Conservation (phyloP, 2,329 filamentous ascomycete genomes). For the Neodidymelliopsis sp. region DNA sequence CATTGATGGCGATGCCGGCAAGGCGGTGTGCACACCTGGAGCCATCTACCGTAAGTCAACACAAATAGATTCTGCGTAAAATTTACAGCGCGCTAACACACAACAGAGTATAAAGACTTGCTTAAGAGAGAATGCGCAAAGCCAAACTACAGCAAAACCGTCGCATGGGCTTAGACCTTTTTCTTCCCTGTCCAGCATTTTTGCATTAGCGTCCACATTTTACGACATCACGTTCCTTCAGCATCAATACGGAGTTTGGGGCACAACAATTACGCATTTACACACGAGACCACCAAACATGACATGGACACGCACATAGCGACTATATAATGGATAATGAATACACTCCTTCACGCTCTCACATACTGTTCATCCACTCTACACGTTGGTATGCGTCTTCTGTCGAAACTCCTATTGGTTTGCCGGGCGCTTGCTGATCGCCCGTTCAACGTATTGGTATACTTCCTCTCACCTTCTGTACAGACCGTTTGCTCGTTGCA, state of each 20-base stretch:
- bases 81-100: constrained; percentile 12
- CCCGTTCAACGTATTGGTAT: neutral
- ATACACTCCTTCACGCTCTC: constrained; percentile 18
- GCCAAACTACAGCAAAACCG: constrained; percentile 22
- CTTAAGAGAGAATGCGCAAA: constrained; percentile 20
- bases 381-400: too few species aligned
- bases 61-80: neutral
- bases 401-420: too few species aligned
- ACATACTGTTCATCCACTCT: neutral
- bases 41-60: constrained; percentile 23
- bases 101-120: constrained; percentile 27
- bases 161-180: constrained; percentile 10
- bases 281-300: constrained; percentile 9
- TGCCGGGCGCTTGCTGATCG: neutral
- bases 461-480: neutral
- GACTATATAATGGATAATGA: constrained; percentile 20
- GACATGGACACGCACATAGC: constrained; percentile 13
- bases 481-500: constrained; percentile 1
- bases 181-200: constrained; percentile 4
- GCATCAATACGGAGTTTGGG: constrained; percentile 18
- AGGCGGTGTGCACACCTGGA: constrained; percentile 23
- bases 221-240: constrained; percentile 17
- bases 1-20: constrained; percentile 22
- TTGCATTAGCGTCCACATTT: constrained; percentile 6
- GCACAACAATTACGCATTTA: constrained; percentile 18